Base-by-base conservation (phyloP, 176 grass and related monocot species). In the Carex pumila region DNA sequence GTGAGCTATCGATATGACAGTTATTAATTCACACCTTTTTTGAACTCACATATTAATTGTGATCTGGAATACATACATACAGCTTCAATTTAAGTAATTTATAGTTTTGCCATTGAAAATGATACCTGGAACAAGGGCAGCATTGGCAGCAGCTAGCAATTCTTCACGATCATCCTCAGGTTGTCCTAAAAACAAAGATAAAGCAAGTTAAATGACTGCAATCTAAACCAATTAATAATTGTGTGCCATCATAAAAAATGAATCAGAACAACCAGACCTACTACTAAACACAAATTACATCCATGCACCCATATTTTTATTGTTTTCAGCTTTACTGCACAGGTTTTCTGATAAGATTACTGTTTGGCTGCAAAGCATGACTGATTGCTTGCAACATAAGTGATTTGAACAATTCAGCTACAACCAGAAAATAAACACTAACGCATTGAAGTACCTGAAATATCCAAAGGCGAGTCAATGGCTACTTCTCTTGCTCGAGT, bases 111-210 rank as follows among this genome's bases (percentile, higher is more conserved):
- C 30, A 83, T 69, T 53, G 10, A 52, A 86, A 39, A 31, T 71
- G 86, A 86, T 89, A 71, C 88, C 89, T 56, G 88, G 86, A 87
- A 47, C 85, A 14, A 88, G 70, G 49, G 92, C 90, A 83, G 86
- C 92, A 84, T 86, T 88, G 66, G 90, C 92, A 85, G 90, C 92
- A 88, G 88, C 86, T 79, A 88, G 64, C 81, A 92, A 71, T 80
- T 90, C 84, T 87, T 92, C 92, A 19, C 60, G 61, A 60, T 92
- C 92, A 90, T 94, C 92, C 59, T 92, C 88, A 25, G 90, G 61
- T 88, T 90, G 81, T 25, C 84, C 92, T 94, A 70, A 52, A 88
- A 86, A 60, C 65, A 83, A 12, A 90, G 87, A 63, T 82, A 80
- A 83, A 83, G 25, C 70, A 90, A 87, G 85, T 79, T 81, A 18